These are phyloP conservation scores for Ophiocordyceps unilateralis DNA, from an alignment of 2,329 filamentous ascomycete species.

Conservation along the genomic window DNA sequence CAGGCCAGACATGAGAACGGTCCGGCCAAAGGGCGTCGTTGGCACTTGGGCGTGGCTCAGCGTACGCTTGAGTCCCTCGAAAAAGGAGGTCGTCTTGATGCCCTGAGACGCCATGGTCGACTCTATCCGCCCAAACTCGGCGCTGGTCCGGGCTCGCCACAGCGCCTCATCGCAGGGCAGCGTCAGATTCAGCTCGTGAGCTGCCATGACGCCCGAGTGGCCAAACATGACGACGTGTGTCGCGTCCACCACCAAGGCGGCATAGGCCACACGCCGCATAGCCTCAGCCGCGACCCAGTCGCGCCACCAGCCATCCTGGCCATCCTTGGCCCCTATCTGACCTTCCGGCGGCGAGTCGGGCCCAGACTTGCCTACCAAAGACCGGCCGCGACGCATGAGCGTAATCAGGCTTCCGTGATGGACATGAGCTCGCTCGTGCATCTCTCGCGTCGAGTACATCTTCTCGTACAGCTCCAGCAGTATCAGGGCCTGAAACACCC, in stretches of 20 bases:
- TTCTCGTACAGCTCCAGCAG: slow-evolving; percentile 92
- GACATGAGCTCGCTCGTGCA: slow-evolving; percentile 91
- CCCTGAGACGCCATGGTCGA: slow-evolving; percentile 64
- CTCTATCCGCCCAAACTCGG: slow-evolving; percentile 73
- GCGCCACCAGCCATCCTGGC: slow-evolving; percentile 50
- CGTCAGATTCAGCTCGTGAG: slow-evolving; percentile 82
- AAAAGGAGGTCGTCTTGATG: slow-evolving; percentile 69
- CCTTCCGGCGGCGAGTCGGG: too few species aligned
- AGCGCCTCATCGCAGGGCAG: slow-evolving; percentile 84
- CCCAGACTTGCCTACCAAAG: slow-evolving; percentile 69
- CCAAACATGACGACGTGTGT: slow-evolving; percentile 97
- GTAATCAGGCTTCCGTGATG: slow-evolving; percentile 93
- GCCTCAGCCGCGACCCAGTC: slow-evolving; percentile 92
- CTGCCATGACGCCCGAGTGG: slow-evolving; percentile 91
- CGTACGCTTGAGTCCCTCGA: slow-evolving; percentile 81
- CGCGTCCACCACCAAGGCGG: slow-evolving; percentile 86
- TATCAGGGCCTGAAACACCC: slow-evolving; percentile 85
- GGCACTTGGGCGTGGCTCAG: slow-evolving; percentile 71
- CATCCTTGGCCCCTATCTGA: too few species aligned
- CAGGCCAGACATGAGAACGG: slow-evolving; percentile 83
- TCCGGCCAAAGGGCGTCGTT: slow-evolving; percentile 86
- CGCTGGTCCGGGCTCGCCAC: slow-evolving; percentile 78
- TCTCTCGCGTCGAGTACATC: slow-evolving; percentile 81
- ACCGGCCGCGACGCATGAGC: slow-evolving; percentile 84
- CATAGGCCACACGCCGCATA: slow-evolving; percentile 77